Evolutionary conservation across 2,329 filamentous ascomycete species (phyloP).

Genomic region (Diaporthe sp.): DNA sequence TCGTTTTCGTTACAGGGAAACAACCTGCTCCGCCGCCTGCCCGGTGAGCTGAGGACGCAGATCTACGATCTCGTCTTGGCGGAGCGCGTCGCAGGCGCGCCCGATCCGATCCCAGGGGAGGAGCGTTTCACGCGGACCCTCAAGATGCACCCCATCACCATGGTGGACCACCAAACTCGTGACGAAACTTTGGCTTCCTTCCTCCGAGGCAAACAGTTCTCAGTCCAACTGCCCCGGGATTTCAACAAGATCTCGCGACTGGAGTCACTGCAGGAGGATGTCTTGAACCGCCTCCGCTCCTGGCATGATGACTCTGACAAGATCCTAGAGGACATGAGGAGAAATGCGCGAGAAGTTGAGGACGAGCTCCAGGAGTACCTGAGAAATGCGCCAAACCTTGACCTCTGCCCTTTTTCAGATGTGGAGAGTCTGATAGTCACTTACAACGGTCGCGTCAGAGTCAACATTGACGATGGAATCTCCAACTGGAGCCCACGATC

Average conservation of each 20-base stretch:
- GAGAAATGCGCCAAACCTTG: background rate
- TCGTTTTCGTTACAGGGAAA: too few relatives aligned
- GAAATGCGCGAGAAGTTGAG: accelerated
- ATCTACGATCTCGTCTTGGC: background rate
- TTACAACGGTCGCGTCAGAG: background rate
- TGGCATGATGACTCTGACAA: too few relatives aligned
- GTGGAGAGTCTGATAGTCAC: background rate
- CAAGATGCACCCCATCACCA: background rate
- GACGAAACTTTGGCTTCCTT: background rate
- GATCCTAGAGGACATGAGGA: too few relatives aligned
- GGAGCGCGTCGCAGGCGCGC: background rate
- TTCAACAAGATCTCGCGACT: too few relatives aligned
- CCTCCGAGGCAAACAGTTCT: background rate
- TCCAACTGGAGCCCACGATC: background rate
- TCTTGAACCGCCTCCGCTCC: too few relatives aligned
- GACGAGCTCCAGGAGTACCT: background rate
- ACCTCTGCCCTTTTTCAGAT: background rate
- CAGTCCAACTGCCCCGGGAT: background rate
- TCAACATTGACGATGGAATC: background rate
- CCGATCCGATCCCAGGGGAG: background rate
- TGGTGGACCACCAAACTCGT: background rate
- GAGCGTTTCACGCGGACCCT: background rate
- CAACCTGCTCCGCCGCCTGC: background rate
- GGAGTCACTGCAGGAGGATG: too few relatives aligned
- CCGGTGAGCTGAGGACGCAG: background rate